Evolutionary conservation across 2,329 filamentous ascomycete species (phyloP), one percentile per base, ranked within the genome.

Genomic region (Myriosclerotinia duriaeana): DNA sequence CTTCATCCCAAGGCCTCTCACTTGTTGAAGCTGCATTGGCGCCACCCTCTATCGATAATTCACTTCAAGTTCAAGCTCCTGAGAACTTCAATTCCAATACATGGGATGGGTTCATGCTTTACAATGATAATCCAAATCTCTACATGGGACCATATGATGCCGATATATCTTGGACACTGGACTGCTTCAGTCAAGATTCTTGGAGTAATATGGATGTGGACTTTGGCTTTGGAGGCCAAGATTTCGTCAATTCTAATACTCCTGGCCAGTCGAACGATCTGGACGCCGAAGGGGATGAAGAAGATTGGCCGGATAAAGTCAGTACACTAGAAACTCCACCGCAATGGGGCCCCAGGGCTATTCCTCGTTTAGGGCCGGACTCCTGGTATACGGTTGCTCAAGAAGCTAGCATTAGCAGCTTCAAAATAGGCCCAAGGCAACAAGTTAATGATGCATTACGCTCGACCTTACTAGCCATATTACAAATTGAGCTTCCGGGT

Each of bases 141-240:
- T 73, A 73, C 48, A 74, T 74, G 72, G 73, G 73, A 42, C 65
- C 73, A 6, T 75, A 75, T 61, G 72, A 74, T 68, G 73, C 72
- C 12, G 72, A 74, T 64, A 75, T 74, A 48, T 74, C 73, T 7
- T 74, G 72, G 73, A 71, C 72, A 11, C 52, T 75, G 22, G 68
- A 71, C n/a, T 71, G 71, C 48, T 61, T 66, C 20, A 61, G 64
- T 22, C 64, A 61, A 54, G 64, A 66, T 26, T 61, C 64, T 22
- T 66, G 55, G 55, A 53, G 48, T 34, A 61, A 61, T 46, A 66
- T 66, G 48, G 64, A 61, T 26, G 17, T 61, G 2, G 64, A 61
- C 14, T 38, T 61, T 17, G 48, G 36, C 17, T 26, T 61, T 46
- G 20, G 12, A 42, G 44, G 11, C 17, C 5, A 44, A 4, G 34